Percentiles rank a stretch among this genome's conserved stretches.
These are phyloP conservation scores for Ceratobasidium theobromae DNA, from an alignment of 1,284 basidiomycete genomes.

Conservation along the genomic window DNA sequence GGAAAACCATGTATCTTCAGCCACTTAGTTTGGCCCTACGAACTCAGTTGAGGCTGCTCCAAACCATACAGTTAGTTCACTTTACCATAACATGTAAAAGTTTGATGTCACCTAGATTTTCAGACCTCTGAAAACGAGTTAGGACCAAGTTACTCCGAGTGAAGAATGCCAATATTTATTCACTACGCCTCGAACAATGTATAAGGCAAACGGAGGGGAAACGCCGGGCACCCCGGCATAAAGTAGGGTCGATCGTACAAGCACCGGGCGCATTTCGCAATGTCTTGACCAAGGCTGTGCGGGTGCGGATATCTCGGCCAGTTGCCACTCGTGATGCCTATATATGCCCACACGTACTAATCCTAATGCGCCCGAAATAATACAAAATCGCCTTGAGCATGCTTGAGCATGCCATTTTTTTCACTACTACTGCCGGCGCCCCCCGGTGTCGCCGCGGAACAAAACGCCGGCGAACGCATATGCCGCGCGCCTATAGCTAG, in stretches of 20 bases:
- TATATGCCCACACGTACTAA: background rate
- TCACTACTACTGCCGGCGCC: too few species aligned
- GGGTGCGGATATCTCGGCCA: constrained; percentile 19
- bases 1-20: constrained; percentile 23
- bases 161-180: background rate
- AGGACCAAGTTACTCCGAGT: background rate
- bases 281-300: constrained; percentile 14
- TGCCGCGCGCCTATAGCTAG: background rate
- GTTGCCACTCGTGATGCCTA: background rate
- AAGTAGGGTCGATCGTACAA: background rate
- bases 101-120: constrained; percentile 2
- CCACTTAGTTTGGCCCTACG: constrained; percentile 6
- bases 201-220: background rate
- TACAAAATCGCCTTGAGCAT: too few species aligned
- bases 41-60: constrained; percentile 5
- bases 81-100: background rate
- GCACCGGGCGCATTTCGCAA: constrained; percentile 13
- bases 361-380: background rate
- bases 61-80: background rate
- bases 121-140: background rate
- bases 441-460: too few species aligned
- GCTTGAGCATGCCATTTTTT: too few species aligned
- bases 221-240: constrained; percentile 25
- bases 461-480: too few species aligned
- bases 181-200: background rate